Evolutionary conservation across 805 yeast species (phyloP), one percentile per base, ranked within the genome.

Genomic region (Isabelozyma rhagii): DNA sequence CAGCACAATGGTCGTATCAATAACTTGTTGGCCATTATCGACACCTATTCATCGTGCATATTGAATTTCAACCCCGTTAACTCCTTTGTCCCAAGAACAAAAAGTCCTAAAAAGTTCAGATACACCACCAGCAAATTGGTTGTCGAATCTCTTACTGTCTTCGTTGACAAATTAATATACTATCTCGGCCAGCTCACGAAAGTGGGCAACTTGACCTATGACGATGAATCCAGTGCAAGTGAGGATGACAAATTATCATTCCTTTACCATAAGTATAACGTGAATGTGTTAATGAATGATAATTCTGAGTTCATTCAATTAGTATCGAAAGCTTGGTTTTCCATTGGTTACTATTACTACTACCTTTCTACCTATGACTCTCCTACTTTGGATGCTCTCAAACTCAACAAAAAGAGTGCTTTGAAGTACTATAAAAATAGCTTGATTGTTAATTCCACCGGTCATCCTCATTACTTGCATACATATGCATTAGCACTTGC

Each of bases 401-500:
- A 54, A 5, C 40, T 21, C 8, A 53, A 63, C 47, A 55, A 56
- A 21, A 21, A 18, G 2, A 51, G 56, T 7, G 56, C 65, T 3
- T 47, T 66, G 39, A 42, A 41, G n/a, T 61, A 55, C 52, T 71
- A 66, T 54, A 71, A 72, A 47, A 70, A 66, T 44, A 53, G 70
- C 34, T 64, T 74, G 50, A 68, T 71, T 17, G 57, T 71, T 11
- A 70, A 72, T 52, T 57, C 73, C 15, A 64, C 72, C 1, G 75
- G 74, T 3, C 67, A 60, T 49, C 52, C 54, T 7, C 47, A 49
- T 2, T 57, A 59, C 45, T 60, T 72, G 43, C 63, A 63, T 59
- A 74, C 75, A 48, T 83, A 81, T 59, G 79, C 85, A 0, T 71
- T 75, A 44, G 66, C 71, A 4, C 64, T 82, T 39, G 75, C 85